These are phyloP conservation scores for Akanthomyces uredinophilus DNA, from an alignment of 2,329 filamentous ascomycete species.

Conservation along the genomic window DNA sequence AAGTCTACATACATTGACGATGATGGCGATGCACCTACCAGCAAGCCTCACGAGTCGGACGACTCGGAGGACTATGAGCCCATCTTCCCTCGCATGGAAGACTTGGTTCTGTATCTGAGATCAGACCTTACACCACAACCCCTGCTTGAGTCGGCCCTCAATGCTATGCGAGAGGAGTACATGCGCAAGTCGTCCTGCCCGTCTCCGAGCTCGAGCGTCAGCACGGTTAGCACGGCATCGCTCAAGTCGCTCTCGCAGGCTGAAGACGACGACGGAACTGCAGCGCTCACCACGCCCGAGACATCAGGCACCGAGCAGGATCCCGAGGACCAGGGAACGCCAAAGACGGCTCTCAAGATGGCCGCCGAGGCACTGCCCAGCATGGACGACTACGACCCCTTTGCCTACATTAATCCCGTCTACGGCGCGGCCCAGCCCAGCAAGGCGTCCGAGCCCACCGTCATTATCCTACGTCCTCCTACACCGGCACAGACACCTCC, in stretches of 20 bases:
- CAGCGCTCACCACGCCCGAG: background rate
- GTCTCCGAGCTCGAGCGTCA: background rate
- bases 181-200: background rate
- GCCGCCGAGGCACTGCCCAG: constrained; percentile 12
- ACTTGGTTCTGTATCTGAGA: constrained; percentile 52
- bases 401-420: constrained; percentile 30
- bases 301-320: background rate
- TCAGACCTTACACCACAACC: constrained; percentile 34
- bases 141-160: constrained; percentile 42
- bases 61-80: constrained; percentile 30
- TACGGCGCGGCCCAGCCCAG: constrained; percentile 18
- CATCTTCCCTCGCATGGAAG: constrained; percentile 49
- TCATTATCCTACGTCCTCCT: constrained; percentile 32
- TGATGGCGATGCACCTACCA: constrained; percentile 32
- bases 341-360: constrained; percentile 1
- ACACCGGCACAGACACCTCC: constrained; percentile 41
- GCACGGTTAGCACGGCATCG: background rate
- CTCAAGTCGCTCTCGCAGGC: background rate
- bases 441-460: constrained; percentile 20
- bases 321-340: background rate
- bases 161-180: constrained; percentile 34
- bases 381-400: constrained; percentile 44
- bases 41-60: constrained; percentile 13
- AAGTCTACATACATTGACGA: constrained; percentile 31
- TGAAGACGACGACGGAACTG: constrained; percentile 1